Base-by-base conservation (phyloP, 805 yeast genomes). In the Lipomyces sp. region DNA sequence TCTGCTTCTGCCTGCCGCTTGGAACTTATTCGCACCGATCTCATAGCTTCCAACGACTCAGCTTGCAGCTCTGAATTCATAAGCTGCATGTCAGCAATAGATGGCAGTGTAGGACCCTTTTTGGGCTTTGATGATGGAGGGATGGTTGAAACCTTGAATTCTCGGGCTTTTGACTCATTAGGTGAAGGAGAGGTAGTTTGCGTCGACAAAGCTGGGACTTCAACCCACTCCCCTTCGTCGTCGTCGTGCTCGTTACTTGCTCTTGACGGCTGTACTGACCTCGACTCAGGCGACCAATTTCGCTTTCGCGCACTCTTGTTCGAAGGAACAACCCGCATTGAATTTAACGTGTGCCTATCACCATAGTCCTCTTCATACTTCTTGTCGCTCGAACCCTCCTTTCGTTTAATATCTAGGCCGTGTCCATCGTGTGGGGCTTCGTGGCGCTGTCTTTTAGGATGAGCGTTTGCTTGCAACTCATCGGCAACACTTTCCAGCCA, bases 71-170 rank as follows among this genome's bases (percentile, higher is more conserved):
- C 66, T 11, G 50, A 34, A 35, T 59, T 62, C 34, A 62, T 64
- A 6, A 51, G 37, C 58, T 59, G 64, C 5, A 65, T 53, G 53
- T 67, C 71, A 13, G 59, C 35, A 11, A 34, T 29, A n/a, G 60
- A 10, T 4, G 71, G 69, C 8, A 65, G 61, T 13, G 69, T 56
- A 13, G 71, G 69, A 6, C 69, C 69, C 39, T 51, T 42, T 30
- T 15, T 13, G 18, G 42, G 56, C 18, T 54, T 29, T 8, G 48
- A 34, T 34, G 57, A 11, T 3, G 64, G 60, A 2, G 69, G 66
- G 11, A 51, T 60, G 8, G 30, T 42, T 13, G 71, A 69, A 1
- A 70, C 67, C 2, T 66, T 60, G 29, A 67, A 42, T 11, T 60
- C 65, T 8, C 64, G 53, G 35, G 53, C 66, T 15, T 50, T 60